Conservation (phyloP, 148 eudicot species). For the Mesembryanthemum crystallinum region DNA sequence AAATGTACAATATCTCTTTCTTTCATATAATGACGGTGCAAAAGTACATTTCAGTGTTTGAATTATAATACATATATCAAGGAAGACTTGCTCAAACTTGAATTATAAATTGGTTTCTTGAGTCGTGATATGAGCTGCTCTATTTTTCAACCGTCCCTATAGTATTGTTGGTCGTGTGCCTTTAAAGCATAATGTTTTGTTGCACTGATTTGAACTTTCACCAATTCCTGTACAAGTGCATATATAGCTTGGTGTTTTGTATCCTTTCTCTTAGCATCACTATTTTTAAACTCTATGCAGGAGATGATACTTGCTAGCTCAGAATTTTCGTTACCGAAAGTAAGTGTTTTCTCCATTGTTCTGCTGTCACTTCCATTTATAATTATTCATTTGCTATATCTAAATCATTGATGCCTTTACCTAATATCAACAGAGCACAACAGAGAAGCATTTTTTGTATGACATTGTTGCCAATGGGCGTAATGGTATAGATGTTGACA, state of each 20-base stretch:
- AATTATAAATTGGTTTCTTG: no score
- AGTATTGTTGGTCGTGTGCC: no score
- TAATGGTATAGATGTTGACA: slow-evolving; percentile 88
- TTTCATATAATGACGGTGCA: no score
- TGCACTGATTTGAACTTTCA: no score
- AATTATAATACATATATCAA: no score
- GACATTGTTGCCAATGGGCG: slow-evolving; percentile 95
- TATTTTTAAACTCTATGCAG: slow-evolving; percentile 32
- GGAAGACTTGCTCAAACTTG: no score
- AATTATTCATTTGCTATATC: background rate
- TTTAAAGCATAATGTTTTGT: no score
- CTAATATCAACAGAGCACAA: slow-evolving; percentile 32
- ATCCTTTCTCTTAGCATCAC: background rate
- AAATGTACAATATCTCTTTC: no score
- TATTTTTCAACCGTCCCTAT: background rate
- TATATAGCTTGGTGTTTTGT: background rate
- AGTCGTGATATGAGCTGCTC: no score
- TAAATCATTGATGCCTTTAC: slow-evolving; percentile 1
- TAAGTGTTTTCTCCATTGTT: slow-evolving; percentile 30
- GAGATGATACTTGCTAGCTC: slow-evolving; percentile 70
- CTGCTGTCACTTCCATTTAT: background rate
- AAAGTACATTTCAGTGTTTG: no score
- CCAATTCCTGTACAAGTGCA: no score
- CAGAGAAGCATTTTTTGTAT: slow-evolving; percentile 69
- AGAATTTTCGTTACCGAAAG: slow-evolving; percentile 37